Conservation (phyloP, 2,329 filamentous ascomycete species). For the Calonectria henricotiae region DNA sequence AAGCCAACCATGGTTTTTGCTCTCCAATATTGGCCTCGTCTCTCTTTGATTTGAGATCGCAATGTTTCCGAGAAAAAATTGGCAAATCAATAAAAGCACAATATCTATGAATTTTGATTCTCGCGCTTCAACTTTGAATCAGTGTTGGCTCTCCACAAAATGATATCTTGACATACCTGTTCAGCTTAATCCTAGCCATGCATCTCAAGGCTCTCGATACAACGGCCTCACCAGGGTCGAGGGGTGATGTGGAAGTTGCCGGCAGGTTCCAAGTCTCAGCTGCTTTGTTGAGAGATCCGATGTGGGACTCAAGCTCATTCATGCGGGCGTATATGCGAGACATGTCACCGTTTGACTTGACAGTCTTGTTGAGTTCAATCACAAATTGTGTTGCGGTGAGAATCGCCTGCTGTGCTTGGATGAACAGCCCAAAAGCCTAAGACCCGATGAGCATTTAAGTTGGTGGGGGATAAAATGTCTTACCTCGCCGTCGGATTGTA, state of each 20-base stretch:
- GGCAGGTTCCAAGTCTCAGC: not conserved
- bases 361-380: not conserved
- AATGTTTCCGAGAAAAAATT: not conserved
- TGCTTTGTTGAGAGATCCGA: not conserved
- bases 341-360: not conserved
- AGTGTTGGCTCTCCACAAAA: not conserved
- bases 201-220: conserved; percentile 2
- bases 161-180: not conserved
- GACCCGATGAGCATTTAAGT: not conserved
- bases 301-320: conserved; percentile 9
- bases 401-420: conserved; percentile 15
- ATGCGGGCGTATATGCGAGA: conserved; percentile 4
- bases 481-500: conserved; percentile 8
- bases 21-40: not conserved
- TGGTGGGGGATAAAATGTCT: fast-evolving
- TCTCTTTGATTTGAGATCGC: conserved; percentile 1
- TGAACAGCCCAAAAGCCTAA: not conserved
- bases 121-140: not conserved
- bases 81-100: conserved; percentile 10
- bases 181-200: conserved; percentile 8
- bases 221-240: not conserved
- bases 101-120: conserved; percentile 11
- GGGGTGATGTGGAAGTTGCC: not conserved
- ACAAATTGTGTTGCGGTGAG: conserved; percentile 17
- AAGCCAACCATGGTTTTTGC: not conserved